Evolutionary conservation across 2,329 filamentous ascomycete genomes (phyloP), one percentile per base, ranked within the genome.

Genomic region (Fusarium irregulare): DNA sequence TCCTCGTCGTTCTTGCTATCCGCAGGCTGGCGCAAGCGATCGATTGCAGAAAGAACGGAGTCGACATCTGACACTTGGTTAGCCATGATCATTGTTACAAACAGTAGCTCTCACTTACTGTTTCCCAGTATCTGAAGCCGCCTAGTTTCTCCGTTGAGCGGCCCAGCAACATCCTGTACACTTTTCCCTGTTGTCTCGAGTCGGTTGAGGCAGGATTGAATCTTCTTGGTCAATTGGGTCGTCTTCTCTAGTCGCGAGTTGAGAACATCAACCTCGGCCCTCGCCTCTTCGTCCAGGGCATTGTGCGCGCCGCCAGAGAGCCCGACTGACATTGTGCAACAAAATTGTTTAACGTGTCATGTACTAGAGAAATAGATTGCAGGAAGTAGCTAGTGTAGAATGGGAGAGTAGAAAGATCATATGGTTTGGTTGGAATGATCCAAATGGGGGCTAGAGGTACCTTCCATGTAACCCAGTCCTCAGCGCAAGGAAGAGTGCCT

Each of bases 1-100:
- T 99, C 96, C 80, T 99, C 96, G 68, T 92, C 90, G 73, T 92
- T 93, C 77, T 96, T 95, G 78, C 94, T 93, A 78, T 98, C 94
- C 66, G 94, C 89, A n/a, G 96, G 95, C 76, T 97, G 92, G 73
- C 93, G 91, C 42, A 98, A 86, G 67, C 91, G 90, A 67, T 97
- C 94, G 73, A 99, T 98, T 20, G 94, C 93, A 68, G 91, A 87
- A 63, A 97, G 88, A 37, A 98, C 89, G 66, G 88, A 87, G 77
- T 98, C 94, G 74, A 98, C 92, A 78, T 99, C 91, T 93, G 74
- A 37, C 25, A 40, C 23, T 40, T 14, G 34, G 60, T 74, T 59
- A 76, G 73, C 41, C 59, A 45, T 50, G 11, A 25, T 21, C 23
- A 27, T 44, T 50, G 46, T 28, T 45, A 47, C 21, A 56, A 21